phyloP scores from a whole-genome alignment of 345 rosid species.

The Sisymbrium altissimum region DNA sequence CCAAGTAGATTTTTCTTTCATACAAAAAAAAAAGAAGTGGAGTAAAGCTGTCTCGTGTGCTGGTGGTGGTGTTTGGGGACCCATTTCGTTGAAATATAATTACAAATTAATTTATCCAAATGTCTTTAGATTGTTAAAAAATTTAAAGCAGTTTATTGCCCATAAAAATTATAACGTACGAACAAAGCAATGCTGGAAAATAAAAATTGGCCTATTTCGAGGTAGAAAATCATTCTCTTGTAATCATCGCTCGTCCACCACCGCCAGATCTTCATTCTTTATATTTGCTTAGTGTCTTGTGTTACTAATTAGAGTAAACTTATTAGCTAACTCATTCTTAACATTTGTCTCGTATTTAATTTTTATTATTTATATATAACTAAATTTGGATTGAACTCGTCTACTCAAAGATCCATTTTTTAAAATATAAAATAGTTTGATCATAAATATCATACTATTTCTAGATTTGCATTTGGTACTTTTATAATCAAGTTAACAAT shows the following conservation, averaged over 20 bases:
- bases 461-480: no score
- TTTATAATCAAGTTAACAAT: no score
- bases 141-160: neutral
- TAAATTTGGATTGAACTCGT: neutral
- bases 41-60: slow-evolving; percentile 38
- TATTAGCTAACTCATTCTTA: slow-evolving; percentile 2
- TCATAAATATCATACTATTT: no score
- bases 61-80: slow-evolving; percentile 29
- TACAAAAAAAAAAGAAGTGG: slow-evolving; percentile 24
- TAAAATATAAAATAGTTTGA: no score
- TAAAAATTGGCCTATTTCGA: slow-evolving; percentile 16
- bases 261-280: slow-evolving; percentile 17
- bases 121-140: neutral
- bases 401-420: no score
- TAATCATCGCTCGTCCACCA: slow-evolving; percentile 33
- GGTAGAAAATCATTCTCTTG: slow-evolving; percentile 35
- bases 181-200: slow-evolving; percentile 31
- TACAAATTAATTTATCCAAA: slow-evolving; percentile 6
- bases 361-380: neutral
- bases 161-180: slow-evolving; percentile 27
- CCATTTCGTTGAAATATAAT: slow-evolving; percentile 26
- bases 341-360: neutral
- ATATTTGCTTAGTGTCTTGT: slow-evolving; percentile 19
- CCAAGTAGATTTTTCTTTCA: neutral
- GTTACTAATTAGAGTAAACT: slow-evolving; percentile 17